These are phyloP conservation scores for Plasmodium vivax DNA, from an alignment of 169 alveolate species.

Conservation along the genomic window DNA sequence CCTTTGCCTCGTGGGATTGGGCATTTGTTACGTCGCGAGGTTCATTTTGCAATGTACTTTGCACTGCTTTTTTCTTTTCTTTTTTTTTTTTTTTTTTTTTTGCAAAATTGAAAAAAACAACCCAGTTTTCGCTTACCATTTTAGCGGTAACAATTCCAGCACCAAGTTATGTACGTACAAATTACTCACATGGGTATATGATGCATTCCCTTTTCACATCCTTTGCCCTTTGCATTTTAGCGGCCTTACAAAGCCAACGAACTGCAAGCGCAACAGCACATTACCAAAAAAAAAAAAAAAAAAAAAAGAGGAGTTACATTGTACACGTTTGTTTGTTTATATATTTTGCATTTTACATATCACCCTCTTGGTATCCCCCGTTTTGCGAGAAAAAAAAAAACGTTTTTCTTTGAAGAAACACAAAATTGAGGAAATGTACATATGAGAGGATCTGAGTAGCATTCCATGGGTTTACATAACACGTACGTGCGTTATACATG, in stretches of 20 bases:
- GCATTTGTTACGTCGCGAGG: background rate
- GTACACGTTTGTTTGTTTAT: background rate
- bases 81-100: background rate
- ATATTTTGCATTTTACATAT: background rate
- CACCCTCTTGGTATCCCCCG: background rate
- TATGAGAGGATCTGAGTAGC: background rate
- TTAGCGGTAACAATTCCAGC: background rate
- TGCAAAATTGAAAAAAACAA: background rate
- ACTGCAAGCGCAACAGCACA: background rate
- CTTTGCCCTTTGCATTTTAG: background rate
- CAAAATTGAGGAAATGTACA: background rate
- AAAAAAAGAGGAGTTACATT: background rate
- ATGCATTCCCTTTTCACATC: background rate
- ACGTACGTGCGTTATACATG: background rate
- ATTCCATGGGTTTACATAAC: background rate
- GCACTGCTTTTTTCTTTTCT: background rate
- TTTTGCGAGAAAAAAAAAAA: background rate
- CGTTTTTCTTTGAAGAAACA: background rate
- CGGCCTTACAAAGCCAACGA: background rate
- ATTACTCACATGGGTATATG: background rate
- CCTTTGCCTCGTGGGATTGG: background rate
- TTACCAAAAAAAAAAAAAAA: background rate
- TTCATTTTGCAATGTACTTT: background rate
- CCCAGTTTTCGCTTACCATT: background rate
- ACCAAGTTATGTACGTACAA: background rate